Conservation (phyloP, 352 stramenopile species). For the Thraustotheca clavata region DNA sequence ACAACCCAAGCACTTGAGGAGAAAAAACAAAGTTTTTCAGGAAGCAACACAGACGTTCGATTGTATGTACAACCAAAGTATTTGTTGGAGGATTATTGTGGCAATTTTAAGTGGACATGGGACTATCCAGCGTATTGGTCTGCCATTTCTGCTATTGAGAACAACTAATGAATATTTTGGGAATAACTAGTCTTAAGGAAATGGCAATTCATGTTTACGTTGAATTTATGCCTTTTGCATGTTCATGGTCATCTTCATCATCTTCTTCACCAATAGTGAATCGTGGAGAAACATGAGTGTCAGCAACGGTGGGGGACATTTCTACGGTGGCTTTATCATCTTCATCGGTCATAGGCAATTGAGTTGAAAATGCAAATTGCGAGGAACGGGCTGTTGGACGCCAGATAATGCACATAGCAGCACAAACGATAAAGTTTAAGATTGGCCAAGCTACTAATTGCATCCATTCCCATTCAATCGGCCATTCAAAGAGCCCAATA, state of each 20-base stretch:
- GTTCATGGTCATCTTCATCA: constrained; percentile 26
- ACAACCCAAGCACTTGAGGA: background rate
- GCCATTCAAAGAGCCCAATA: constrained; percentile 82
- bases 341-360: constrained; percentile 68
- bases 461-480: constrained; percentile 88
- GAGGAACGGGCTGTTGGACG: constrained; percentile 77
- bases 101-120: background rate
- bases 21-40: background rate
- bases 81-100: background rate
- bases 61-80: constrained; percentile 1
- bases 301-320: background rate
- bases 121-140: background rate
- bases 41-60: background rate
- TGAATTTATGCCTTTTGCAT: background rate
- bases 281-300: background rate
- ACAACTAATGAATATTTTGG: background rate
- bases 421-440: constrained; percentile 86
- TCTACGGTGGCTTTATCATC: constrained; percentile 54
- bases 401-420: constrained; percentile 87
- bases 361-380: constrained; percentile 80
- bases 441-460: constrained; percentile 87
- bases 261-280: constrained; percentile 1
- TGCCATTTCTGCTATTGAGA: background rate
- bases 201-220: too few species aligned
- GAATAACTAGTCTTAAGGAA: too few species aligned